Evolutionary conservation across 352 stramenopile genomes (phyloP).

Genomic region (Pythium dissimile): DNA sequence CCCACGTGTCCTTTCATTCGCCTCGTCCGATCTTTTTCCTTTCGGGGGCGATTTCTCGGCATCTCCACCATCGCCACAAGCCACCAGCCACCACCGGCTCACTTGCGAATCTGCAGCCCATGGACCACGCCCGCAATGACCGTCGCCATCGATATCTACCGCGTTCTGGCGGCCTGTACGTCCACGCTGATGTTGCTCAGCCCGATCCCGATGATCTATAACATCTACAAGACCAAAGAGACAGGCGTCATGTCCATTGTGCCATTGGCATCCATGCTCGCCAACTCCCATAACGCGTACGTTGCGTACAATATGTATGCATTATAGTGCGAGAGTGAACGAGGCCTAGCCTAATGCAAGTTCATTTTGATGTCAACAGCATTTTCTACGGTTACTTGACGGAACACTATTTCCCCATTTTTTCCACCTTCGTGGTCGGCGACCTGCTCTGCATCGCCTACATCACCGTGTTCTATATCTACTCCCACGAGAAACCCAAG

Average conservation of each 20-base stretch:
- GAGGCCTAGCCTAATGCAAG: slow-evolving; percentile 11
- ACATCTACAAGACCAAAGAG: slow-evolving; percentile 30
- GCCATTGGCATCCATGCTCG: slow-evolving; percentile 44
- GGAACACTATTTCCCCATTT: slow-evolving; percentile 44
- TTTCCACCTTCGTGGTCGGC: slow-evolving; percentile 45
- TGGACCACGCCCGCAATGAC: slow-evolving; percentile 5
- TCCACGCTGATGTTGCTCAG: slow-evolving; percentile 40
- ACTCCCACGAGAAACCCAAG: slow-evolving; percentile 35
- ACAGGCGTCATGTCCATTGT: slow-evolving; percentile 45
- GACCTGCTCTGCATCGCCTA: slow-evolving; percentile 37
- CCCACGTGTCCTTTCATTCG: no score
- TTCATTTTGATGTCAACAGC: background rate
- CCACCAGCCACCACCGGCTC: no score
- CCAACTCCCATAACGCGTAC: slow-evolving; percentile 39
- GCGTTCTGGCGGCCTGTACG: slow-evolving; percentile 29
- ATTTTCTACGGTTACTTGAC: slow-evolving; percentile 47
- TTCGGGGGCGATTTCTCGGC: no score
- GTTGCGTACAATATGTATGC: background rate
- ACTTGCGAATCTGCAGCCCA: background rate
- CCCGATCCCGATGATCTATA: slow-evolving; percentile 34
- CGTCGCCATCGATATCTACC: slow-evolving; percentile 22
- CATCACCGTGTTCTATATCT: slow-evolving; percentile 51
- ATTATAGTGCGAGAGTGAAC: background rate
- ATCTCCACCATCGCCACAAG: no score
- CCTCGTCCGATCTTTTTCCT: no score